Conservation (phyloP, 345 rosid species). For the Iberis pinnata region DNA sequence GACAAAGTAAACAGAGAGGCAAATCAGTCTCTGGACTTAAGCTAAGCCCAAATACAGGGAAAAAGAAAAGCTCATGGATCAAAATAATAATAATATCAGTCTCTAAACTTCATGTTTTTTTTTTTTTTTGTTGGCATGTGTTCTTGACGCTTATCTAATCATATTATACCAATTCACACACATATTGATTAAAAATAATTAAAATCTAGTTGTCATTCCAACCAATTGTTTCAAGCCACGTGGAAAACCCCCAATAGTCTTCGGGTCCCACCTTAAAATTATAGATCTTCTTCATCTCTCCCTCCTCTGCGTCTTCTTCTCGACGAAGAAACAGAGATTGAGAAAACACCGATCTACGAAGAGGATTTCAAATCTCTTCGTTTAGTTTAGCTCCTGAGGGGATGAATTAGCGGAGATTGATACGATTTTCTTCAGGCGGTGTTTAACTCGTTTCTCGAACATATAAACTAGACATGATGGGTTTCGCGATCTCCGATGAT, state of each 20-base stretch:
- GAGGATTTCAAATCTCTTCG: constrained; percentile 18
- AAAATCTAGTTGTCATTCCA: constrained; percentile 11
- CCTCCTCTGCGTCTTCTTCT: constrained; percentile 10
- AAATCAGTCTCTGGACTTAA: too few relatives aligned
- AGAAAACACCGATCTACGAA: constrained; percentile 14
- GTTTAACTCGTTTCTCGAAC: constrained; percentile 21
- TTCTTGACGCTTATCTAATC: not conserved
- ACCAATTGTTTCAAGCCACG: constrained; percentile 18
- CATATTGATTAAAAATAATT: constrained; percentile 12
- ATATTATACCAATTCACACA: not conserved
- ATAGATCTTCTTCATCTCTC: constrained; percentile 14
- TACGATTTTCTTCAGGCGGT: constrained; percentile 16
- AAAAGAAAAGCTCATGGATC: too few relatives aligned
- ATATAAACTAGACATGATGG: constrained; percentile 31
- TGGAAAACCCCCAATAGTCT: not conserved
- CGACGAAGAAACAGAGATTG: constrained; percentile 4
- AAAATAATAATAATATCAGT: too few relatives aligned
- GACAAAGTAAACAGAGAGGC: too few relatives aligned
- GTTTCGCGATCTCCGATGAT: constrained; percentile 58
- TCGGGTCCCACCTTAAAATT: constrained; percentile 17
- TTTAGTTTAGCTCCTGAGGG: not conserved
- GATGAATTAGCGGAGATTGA: constrained; percentile 16
- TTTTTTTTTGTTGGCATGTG: constrained; percentile 1
- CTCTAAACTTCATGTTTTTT: too few relatives aligned
- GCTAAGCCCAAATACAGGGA: too few relatives aligned